phyloP scores from a whole-genome alignment of 192 early-diverging fungal genomes.

The Rhizoclosmatium globosum region DNA sequence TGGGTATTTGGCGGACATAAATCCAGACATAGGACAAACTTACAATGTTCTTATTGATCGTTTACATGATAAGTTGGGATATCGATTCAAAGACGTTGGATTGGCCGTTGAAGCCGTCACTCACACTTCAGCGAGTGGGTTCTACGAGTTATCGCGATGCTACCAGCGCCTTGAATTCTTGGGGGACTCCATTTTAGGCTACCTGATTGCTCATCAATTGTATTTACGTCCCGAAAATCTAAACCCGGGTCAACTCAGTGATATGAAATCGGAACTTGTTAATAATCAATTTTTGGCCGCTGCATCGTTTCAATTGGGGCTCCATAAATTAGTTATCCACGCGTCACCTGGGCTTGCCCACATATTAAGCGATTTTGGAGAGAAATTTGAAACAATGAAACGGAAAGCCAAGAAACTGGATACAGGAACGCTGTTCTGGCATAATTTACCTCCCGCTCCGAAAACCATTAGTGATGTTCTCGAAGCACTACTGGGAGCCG shows the following conservation, averaged over 20 bases:
- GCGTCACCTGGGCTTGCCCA: conserved; percentile 60
- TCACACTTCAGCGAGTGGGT: conserved; percentile 72
- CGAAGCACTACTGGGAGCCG: conserved; percentile 88
- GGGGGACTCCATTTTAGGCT: conserved; percentile 59
- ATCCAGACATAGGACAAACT: neutral
- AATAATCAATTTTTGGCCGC: conserved; percentile 87
- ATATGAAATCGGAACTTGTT: conserved; percentile 60
- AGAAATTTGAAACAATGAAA: conserved; percentile 26
- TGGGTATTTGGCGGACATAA: neutral
- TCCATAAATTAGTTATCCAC: conserved; percentile 78
- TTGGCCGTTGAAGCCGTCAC: conserved; percentile 85
- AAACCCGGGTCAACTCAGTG: conserved; percentile 79
- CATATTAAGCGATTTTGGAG: conserved; percentile 58
- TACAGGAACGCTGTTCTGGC: conserved; percentile 72
- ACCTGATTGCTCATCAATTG: conserved; percentile 62
- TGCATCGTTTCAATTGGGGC: conserved; percentile 66
- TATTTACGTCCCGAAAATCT: conserved; percentile 72
- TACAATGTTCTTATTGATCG: conserved; percentile 10
- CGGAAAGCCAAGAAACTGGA: neutral
- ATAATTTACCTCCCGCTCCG: conserved; percentile 74
- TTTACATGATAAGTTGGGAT: conserved; percentile 53
- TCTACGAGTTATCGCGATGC: conserved; percentile 46
- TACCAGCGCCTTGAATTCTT: conserved; percentile 94
- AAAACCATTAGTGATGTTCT: conserved; percentile 89
- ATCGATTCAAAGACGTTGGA: conserved; percentile 73